A percentile compares a stretch with the other conserved stretches of the same genome.
These are phyloP conservation scores for Naumovozyma dairenensis DNA, from an alignment of 805 yeast genomes.

Conservation along the genomic window DNA sequence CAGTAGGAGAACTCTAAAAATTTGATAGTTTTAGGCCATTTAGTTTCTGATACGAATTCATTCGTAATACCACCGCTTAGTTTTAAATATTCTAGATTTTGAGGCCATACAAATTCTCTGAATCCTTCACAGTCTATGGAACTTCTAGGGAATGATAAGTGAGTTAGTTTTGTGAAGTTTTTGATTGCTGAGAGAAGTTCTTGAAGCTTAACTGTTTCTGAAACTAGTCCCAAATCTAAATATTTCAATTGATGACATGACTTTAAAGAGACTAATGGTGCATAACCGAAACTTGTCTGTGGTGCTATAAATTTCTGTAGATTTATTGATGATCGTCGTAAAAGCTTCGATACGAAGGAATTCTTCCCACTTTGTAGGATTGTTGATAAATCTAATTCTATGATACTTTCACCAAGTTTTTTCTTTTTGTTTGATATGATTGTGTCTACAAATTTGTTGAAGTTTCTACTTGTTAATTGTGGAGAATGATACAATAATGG, in stretches of 20 bases:
- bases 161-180: slow-evolving; percentile 52
- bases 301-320: slow-evolving; percentile 76
- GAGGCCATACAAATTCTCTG: slow-evolving; percentile 58
- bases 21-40: slow-evolving; percentile 65
- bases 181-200: slow-evolving; percentile 71
- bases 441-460: slow-evolving; percentile 61
- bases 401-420: slow-evolving; percentile 48
- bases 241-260: slow-evolving; percentile 54
- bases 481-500: slow-evolving; percentile 63
- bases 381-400: slow-evolving; percentile 58
- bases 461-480: slow-evolving; percentile 53
- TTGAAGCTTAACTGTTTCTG: slow-evolving; percentile 78
- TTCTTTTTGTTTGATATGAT: slow-evolving; percentile 40
- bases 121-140: slow-evolving; percentile 60
- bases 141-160: slow-evolving; percentile 79
- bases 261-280: slow-evolving; percentile 76
- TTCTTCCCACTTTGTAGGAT: slow-evolving; percentile 88
- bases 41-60: slow-evolving; percentile 57
- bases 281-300: slow-evolving; percentile 87
- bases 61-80: slow-evolving; percentile 86
- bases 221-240: slow-evolving; percentile 74
- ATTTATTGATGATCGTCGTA: slow-evolving; percentile 63
- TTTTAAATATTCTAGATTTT: slow-evolving; percentile 56
- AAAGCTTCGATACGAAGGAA: slow-evolving; percentile 73
- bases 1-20: slow-evolving; percentile 78